These are phyloP conservation scores for Coelastrella sp. DNA, from an alignment of 139 green algal genomes.

Conservation along the genomic window DNA sequence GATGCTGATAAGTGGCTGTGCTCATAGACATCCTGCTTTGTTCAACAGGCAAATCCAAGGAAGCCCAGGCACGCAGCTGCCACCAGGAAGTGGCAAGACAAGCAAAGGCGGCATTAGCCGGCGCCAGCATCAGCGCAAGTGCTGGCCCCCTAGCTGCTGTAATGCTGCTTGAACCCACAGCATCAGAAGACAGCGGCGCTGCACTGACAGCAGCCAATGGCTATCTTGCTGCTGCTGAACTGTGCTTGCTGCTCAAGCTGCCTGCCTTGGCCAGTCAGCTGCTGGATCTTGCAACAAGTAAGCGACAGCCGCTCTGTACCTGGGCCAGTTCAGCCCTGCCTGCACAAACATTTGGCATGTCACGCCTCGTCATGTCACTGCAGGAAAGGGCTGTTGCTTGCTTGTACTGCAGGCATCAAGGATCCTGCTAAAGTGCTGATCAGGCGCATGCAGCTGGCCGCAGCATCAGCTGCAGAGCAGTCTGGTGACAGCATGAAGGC, in stretches of 20 bases:
- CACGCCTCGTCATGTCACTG: too few relatives aligned
- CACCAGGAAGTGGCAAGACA: slow-evolving; percentile 45
- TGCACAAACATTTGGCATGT: not conserved
- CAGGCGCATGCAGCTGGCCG: not conserved
- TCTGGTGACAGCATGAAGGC: not conserved
- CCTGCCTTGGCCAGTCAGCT: not conserved
- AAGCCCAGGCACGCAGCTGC: slow-evolving; percentile 39
- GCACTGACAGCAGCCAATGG: slow-evolving; percentile 27
- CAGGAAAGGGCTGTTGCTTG: too few relatives aligned
- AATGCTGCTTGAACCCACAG: not conserved
- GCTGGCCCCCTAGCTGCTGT: not conserved
- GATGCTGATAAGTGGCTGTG: not conserved
- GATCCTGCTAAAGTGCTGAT: slow-evolving; percentile 21
- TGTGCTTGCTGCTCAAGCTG: slow-evolving; percentile 14
- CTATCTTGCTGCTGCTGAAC: slow-evolving; percentile 38
- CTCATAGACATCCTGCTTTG: not conserved
- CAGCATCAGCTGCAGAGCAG: not conserved
- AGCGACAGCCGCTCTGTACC: not conserved
- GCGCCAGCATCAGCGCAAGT: not conserved
- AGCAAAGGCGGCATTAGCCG: slow-evolving; percentile 3
- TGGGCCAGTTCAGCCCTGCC: not conserved
- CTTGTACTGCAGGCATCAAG: slow-evolving; percentile 15
- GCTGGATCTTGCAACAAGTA: slow-evolving; percentile 34
- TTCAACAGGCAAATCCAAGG: slow-evolving; percentile 33
- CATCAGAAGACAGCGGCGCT: not conserved